These are phyloP conservation scores for Polychytrium aggregatum DNA, from an alignment of 192 early-diverging fungal genomes.

Conservation along the genomic window DNA sequence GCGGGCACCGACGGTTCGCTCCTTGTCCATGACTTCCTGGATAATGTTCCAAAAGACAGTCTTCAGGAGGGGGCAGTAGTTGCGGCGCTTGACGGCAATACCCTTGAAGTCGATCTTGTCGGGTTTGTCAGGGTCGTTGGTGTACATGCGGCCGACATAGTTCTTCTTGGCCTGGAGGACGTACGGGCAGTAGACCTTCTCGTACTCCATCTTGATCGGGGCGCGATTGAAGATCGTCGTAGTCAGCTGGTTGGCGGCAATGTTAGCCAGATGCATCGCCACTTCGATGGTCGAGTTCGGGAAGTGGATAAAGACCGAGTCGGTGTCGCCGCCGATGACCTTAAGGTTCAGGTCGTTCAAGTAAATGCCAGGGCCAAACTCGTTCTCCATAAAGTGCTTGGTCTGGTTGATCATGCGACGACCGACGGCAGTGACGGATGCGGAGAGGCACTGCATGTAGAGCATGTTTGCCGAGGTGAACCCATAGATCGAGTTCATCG, in stretches of 20 bases:
- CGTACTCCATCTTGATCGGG: slow-evolving; percentile 3
- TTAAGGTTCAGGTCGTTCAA: not conserved
- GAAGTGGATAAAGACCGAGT: not conserved
- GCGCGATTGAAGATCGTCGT: not conserved
- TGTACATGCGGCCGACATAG: not conserved
- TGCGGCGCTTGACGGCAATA: not conserved
- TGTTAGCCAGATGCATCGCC: not conserved
- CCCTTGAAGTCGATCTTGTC: not conserved
- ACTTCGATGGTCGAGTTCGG: not conserved
- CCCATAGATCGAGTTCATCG: not conserved
- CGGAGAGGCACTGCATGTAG: not conserved
- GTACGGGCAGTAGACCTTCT: not conserved
- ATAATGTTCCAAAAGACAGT: not conserved
- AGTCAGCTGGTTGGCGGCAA: not conserved
- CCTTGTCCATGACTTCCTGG: too few species aligned
- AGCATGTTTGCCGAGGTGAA: not conserved
- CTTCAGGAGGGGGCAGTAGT: not conserved
- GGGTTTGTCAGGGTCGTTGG: too few species aligned
- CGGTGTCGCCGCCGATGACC: not conserved
- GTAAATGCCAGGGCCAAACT: too few species aligned
- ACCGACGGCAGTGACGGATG: not conserved
- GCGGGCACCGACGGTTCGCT: too few species aligned
- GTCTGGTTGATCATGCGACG: too few species aligned
- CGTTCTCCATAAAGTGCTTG: too few species aligned
- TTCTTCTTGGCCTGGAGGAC: slow-evolving; percentile 1